Evolutionary conservation across 176 grass and related monocot species (phyloP), one percentile per base, ranked within the genome.

Genomic region (Oryza australiensis): DNA sequence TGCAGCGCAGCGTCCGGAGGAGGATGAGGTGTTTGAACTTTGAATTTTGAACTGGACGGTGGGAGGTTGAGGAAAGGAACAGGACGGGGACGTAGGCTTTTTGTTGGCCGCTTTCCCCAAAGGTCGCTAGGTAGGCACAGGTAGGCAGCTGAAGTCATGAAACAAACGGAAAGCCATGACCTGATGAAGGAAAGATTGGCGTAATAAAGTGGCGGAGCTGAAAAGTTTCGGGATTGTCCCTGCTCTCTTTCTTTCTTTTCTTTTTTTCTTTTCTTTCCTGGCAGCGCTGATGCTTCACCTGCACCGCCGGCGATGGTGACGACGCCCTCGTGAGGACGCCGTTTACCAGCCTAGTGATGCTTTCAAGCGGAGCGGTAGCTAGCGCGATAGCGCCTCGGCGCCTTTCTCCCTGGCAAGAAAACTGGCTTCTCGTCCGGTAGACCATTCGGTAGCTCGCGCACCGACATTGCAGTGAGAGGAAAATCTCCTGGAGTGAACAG

Each of bases 41-140:
- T 57, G 82, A 84, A 84, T 15, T 90, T 90, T 83, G 79, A 86
- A 86, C 38, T 11, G 28, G 45, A 2, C 20, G 66, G 43, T 80
- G 66, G 27, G 45, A 26, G 41, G 62, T 37, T 37, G 35, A 60
- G 64, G 75, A 43, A 57, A 23, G 15, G 35, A 9, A 14, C 68
- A 29, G 16, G 65, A 38, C 79, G 57, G 16, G 72, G 26, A 15
- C 32, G 81, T 72, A 84, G 87, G 77, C 64, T 89, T 73, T 79
- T 40, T 23, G 34, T 43, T 63, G 53, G 64, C 20, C 9, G 62
- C 75, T 57, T 64, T 72, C 55, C n/a, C 53, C 55, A 60, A 24
- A 24, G 55, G 55, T 60, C 3, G 55, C 20, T 23, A 60, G 22
- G 48, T 3, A 14, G 43, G 33, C 33, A 34, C 51, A 29, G 29